A percentile compares a stretch with the other conserved stretches of the same genome.
phyloP scores from a whole-genome alignment of 371 early-diverging fungal genomes.

The Conidiobolus coronatus region DNA sequence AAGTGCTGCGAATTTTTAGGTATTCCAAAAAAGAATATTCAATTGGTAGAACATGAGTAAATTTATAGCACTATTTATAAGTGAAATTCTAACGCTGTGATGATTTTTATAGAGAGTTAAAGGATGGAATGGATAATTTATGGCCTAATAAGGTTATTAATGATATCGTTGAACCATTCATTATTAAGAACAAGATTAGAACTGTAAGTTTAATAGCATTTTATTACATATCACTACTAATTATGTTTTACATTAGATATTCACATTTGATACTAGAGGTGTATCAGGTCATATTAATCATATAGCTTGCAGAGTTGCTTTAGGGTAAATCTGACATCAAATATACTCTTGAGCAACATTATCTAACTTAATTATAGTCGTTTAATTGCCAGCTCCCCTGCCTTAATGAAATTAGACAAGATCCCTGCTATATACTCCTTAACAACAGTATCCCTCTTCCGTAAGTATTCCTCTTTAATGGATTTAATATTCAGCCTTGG shows the following conservation, averaged over 20 bases:
- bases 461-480: conserved; percentile 54
- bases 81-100: neutral
- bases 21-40: conserved; percentile 27
- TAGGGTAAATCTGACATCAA: too few relatives aligned
- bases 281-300: conserved; percentile 92
- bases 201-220: conserved; percentile 17
- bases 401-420: neutral
- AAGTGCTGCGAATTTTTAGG: conserved; percentile 42
- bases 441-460: conserved; percentile 28
- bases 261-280: conserved; percentile 87
- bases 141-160: conserved; percentile 45
- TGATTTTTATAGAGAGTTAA: conserved; percentile 31
- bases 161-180: conserved; percentile 24
- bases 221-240: neutral
- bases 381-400: conserved; percentile 2
- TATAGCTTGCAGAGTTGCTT: conserved; percentile 51
- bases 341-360: too few relatives aligned
- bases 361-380: neutral
- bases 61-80: conserved; percentile 5
- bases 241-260: conserved; percentile 24
- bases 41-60: conserved; percentile 39
- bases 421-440: conserved; percentile 25
- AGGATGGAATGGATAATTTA: conserved; percentile 43
- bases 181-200: conserved; percentile 30
- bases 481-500: conserved; percentile 14